Conservation (phyloP, 805 yeast genomes). For the Metschnikowia kofuensis region DNA sequence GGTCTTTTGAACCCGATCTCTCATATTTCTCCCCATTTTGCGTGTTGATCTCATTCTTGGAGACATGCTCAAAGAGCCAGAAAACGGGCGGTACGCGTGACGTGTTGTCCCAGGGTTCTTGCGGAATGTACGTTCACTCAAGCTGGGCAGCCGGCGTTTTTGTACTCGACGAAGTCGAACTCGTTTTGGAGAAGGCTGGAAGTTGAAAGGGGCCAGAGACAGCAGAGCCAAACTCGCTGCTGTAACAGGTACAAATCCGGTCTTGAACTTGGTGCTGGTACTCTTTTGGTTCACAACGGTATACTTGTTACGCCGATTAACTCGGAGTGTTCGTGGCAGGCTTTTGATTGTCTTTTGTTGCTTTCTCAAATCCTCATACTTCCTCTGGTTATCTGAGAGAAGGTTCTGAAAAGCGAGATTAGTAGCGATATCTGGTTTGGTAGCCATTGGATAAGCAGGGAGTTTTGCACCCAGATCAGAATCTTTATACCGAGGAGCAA, state of each 20-base stretch:
- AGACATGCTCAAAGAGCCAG: background rate
- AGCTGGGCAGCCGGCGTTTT: slow-evolving; percentile 1
- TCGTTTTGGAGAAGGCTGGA: background rate
- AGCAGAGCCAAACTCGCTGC: slow-evolving; percentile 1
- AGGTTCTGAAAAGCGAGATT: slow-evolving; percentile 9
- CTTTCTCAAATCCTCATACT: slow-evolving; percentile 7
- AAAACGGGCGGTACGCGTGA: background rate
- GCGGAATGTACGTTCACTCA: slow-evolving; percentile 8
- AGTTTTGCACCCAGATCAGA: slow-evolving; percentile 4
- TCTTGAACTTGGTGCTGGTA: slow-evolving; percentile 6
- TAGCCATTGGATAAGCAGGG: slow-evolving; percentile 9
- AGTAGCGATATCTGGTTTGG: slow-evolving; percentile 10
- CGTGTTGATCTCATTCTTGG: slow-evolving; percentile 37
- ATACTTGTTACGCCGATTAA: slow-evolving; percentile 5
- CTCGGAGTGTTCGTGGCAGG: slow-evolving; percentile 7
- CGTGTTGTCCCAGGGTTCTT: background rate
- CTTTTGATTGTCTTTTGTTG: slow-evolving; percentile 7
- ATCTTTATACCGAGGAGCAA: background rate
- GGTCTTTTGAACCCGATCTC: slow-evolving; percentile 50
- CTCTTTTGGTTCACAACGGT: background rate
- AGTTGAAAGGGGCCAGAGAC: background rate
- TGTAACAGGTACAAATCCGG: slow-evolving; percentile 10
- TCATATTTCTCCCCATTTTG: slow-evolving; percentile 49
- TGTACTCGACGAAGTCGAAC: background rate
- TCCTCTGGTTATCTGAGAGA: slow-evolving; percentile 7